Conservation (phyloP, 768 basidiomycete genomes). For the Psilocybe cyanescens region DNA sequence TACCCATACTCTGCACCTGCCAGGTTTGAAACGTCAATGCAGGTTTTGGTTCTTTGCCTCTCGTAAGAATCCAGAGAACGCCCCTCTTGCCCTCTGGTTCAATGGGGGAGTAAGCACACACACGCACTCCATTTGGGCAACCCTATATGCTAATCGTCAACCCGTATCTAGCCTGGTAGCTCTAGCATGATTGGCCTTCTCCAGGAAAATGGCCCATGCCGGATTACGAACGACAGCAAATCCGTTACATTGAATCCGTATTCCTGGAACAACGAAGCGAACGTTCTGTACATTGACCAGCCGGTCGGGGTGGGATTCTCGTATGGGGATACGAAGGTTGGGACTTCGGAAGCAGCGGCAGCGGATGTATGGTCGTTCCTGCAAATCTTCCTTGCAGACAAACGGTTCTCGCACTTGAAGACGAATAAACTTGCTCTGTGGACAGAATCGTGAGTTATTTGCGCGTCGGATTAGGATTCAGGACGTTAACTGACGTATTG, state of each 20-base stretch:
- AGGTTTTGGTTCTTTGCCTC: constrained; percentile 77
- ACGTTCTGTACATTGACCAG: constrained; percentile 66
- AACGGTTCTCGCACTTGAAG: constrained; percentile 51
- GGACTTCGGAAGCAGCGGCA: constrained; percentile 57
- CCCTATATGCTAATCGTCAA: neutral
- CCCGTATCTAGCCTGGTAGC: constrained; percentile 47
- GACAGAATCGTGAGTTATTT: constrained; percentile 56
- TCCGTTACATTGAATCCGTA: constrained; percentile 53
- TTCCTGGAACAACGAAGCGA: constrained; percentile 62
- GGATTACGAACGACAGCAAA: constrained; percentile 56
- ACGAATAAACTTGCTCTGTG: constrained; percentile 56
- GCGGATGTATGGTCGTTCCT: constrained; percentile 63
- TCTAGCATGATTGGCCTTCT: constrained; percentile 69
- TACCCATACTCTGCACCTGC: neutral
- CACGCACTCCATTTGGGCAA: too few species aligned
- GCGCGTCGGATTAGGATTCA: neutral
- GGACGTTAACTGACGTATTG: neutral
- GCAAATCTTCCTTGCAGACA: constrained; percentile 64
- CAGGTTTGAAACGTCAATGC: neutral
- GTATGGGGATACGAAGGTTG: constrained; percentile 51
- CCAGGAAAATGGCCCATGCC: constrained; percentile 80
- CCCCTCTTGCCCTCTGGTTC: constrained; percentile 70
- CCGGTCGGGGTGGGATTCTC: constrained; percentile 71
- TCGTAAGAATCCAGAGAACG: constrained; percentile 58
- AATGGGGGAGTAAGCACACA: constrained; percentile 54